Conservation (phyloP, 768 basidiomycete species). For the Termitomyces sp. region DNA sequence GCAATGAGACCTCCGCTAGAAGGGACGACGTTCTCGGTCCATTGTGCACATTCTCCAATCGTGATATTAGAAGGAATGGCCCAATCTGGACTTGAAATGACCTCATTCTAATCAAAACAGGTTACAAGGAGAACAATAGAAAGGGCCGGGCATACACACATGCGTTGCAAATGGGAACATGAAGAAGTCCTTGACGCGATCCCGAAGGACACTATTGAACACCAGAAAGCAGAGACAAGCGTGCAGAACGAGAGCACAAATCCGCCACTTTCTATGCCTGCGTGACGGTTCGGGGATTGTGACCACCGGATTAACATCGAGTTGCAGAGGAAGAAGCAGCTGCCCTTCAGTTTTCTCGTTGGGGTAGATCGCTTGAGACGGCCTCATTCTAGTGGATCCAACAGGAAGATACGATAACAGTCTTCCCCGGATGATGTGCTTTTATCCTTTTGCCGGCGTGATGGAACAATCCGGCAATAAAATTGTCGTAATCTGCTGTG, state of each 20-base stretch:
- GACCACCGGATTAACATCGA: background rate
- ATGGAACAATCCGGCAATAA: background rate
- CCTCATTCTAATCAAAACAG: background rate
- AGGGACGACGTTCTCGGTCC: conserved; percentile 1
- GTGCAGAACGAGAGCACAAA: background rate
- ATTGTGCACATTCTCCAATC: conserved; percentile 13
- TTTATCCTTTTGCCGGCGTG: background rate
- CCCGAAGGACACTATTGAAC: background rate
- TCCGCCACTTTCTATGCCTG: background rate
- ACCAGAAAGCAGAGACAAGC: background rate
- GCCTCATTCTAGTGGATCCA: background rate
- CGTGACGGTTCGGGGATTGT: background rate
- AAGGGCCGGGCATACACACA: background rate
- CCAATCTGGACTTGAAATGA: background rate
- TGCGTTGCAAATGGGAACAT: background rate
- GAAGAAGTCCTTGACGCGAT: background rate
- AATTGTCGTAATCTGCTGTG: background rate
- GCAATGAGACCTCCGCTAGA: background rate
- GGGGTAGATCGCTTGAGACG: conserved; percentile 2
- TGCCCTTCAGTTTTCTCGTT: conserved; percentile 4
- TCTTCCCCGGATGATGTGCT: background rate
- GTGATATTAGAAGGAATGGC: conserved; percentile 14
- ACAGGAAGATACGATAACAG: background rate
- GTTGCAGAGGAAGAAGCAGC: background rate
- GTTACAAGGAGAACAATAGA: too few species aligned